Percentiles rank a stretch among this genome's conserved stretches.
phyloP scores from a whole-genome alignment of 495 filamentous ascomycete genomes.

The Tuber microsphaerosporum region DNA sequence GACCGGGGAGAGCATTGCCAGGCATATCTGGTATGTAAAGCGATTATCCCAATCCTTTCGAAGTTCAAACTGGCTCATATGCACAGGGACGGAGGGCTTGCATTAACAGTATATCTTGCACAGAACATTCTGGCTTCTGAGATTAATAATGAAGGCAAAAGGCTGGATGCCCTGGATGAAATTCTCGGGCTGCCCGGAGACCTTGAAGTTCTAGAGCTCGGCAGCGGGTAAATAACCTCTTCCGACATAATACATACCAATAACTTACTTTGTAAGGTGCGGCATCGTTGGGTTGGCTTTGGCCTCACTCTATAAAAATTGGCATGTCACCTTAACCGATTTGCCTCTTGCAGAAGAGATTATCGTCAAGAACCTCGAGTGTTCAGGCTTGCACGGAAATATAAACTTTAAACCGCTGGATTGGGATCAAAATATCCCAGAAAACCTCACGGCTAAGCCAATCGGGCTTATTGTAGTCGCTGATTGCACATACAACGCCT shows the following conservation, averaged over 20 bases:
- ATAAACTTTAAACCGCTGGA: slow-evolving; percentile 59
- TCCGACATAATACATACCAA: not conserved
- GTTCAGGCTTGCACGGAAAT: slow-evolving; percentile 41
- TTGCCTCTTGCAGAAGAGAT: slow-evolving; percentile 68
- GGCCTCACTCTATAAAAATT: slow-evolving; percentile 52
- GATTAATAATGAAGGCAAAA: slow-evolving; percentile 1
- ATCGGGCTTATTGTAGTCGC: slow-evolving; percentile 74
- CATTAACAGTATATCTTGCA: slow-evolving; percentile 48
- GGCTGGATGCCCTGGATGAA: slow-evolving; percentile 24
- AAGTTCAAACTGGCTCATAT: slow-evolving; percentile 4
- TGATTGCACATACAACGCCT: slow-evolving; percentile 93
- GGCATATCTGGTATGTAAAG: slow-evolving; percentile 74
- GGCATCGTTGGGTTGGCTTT: slow-evolving; percentile 75
- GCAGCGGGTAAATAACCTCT: slow-evolving; percentile 51
- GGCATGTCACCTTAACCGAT: slow-evolving; percentile 69
- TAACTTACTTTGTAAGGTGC: slow-evolving; percentile 46
- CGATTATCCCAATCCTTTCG: not conserved
- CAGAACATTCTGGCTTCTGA: slow-evolving; percentile 13
- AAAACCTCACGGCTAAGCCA: slow-evolving; percentile 42
- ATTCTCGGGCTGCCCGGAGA: slow-evolving; percentile 33
- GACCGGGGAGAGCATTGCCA: slow-evolving; percentile 87
- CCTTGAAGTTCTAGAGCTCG: slow-evolving; percentile 66
- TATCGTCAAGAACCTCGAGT: slow-evolving; percentile 41
- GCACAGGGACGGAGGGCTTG: slow-evolving; percentile 62
- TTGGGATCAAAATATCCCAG: slow-evolving; percentile 56